Percentiles rank a stretch among this genome's conserved stretches.
These are phyloP conservation scores for Epichloe aotearoae DNA, from an alignment of 2,329 filamentous ascomycete species.

Conservation along the genomic window DNA sequence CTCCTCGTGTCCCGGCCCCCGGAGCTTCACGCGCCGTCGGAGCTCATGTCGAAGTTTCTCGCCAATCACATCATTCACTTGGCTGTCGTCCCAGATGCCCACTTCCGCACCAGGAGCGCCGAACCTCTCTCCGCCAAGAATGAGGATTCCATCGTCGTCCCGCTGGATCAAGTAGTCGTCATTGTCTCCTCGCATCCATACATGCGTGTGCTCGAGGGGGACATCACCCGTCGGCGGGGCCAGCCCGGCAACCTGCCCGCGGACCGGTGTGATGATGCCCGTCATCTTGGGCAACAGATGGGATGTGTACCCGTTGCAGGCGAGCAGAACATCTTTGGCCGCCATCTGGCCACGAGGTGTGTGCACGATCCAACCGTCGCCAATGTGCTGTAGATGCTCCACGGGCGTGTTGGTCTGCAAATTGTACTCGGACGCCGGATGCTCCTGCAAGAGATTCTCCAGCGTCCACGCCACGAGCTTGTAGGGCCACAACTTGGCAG, in stretches of 20 bases:
- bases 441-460: slow-evolving; percentile 35
- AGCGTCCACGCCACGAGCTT: slow-evolving; percentile 66
- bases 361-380: slow-evolving; percentile 42
- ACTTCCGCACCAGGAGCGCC: slow-evolving; percentile 32
- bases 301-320: slow-evolving; percentile 77
- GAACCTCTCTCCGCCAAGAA: slow-evolving; percentile 57
- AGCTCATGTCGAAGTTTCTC: slow-evolving; percentile 39
- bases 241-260: slow-evolving; percentile 60
- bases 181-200: slow-evolving; percentile 38
- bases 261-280: slow-evolving; percentile 61
- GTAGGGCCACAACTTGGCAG: slow-evolving; percentile 69
- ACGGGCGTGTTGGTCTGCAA: slow-evolving; percentile 64
- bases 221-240: slow-evolving; percentile 33
- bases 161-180: slow-evolving; percentile 66
- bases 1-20: slow-evolving; percentile 19
- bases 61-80: slow-evolving; percentile 42
- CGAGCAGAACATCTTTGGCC: slow-evolving; percentile 54
- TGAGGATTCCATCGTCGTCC: slow-evolving; percentile 42
- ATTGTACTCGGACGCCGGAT: slow-evolving; percentile 41
- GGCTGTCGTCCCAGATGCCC: slow-evolving; percentile 46
- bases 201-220: slow-evolving; percentile 45
- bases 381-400: slow-evolving; percentile 27
- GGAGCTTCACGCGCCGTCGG: slow-evolving; percentile 27
- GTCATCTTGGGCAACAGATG: slow-evolving; percentile 56
- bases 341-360: slow-evolving; percentile 56